A percentile compares a stretch with the other conserved stretches of the same genome.
phyloP scores from a whole-genome alignment of 371 early-diverging fungal species.

The Rhizomucor miehei region DNA sequence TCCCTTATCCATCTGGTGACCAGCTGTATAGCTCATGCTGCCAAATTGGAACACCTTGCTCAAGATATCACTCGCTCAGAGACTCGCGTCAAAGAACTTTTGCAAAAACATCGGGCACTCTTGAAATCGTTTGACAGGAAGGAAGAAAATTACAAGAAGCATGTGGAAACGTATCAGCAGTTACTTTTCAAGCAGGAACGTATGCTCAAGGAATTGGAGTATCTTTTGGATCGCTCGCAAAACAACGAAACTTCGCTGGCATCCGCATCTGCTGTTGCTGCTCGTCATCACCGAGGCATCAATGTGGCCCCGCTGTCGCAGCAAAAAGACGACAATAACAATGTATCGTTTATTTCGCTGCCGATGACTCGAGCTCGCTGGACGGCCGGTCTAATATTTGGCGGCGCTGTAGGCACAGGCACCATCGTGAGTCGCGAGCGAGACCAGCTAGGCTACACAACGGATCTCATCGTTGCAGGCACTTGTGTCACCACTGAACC shows the following conservation, averaged over 20 bases:
- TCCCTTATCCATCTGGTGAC: slow-evolving; percentile 12
- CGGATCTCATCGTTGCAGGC: slow-evolving; percentile 20
- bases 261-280: too few species aligned
- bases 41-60: slow-evolving; percentile 10
- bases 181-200: slow-evolving; percentile 5
- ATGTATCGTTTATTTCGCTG: too few species aligned
- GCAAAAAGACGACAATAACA: background rate
- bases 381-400: background rate
- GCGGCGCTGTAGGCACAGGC: background rate
- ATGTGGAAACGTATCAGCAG: slow-evolving; percentile 10
- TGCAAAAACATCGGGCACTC: slow-evolving; percentile 8
- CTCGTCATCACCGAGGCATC: too few species aligned
- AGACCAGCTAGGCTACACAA: slow-evolving; percentile 6
- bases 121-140: slow-evolving; percentile 14
- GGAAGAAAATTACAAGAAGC: slow-evolving; percentile 12
- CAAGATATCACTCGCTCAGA: slow-evolving; percentile 9
- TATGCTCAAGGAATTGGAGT: slow-evolving; percentile 15
- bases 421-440: slow-evolving; percentile 6
- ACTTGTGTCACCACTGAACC: slow-evolving; percentile 15
- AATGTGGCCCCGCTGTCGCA: too few species aligned
- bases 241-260: background rate
- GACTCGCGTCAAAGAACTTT: slow-evolving; percentile 4
- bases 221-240: background rate
- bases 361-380: background rate
- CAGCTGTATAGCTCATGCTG: slow-evolving; percentile 13